These are phyloP conservation scores for Phyllosticta ampelicida DNA, from an alignment of 2,329 filamentous ascomycete genomes.

Conservation along the genomic window DNA sequence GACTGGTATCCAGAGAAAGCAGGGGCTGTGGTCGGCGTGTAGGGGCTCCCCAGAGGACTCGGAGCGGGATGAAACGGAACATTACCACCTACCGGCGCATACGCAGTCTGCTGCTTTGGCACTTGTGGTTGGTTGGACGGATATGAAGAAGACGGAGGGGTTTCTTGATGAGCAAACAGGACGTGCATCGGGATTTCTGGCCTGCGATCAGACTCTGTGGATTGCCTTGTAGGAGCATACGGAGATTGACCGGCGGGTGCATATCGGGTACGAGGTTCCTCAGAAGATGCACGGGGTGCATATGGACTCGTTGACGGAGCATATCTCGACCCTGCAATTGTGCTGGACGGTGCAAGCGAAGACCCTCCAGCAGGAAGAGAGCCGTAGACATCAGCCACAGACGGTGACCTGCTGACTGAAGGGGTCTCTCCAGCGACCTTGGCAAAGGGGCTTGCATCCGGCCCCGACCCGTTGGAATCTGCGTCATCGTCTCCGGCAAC, in stretches of 20 bases:
- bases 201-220: slow-evolving; percentile 26
- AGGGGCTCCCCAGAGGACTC: slow-evolving; percentile 9
- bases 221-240: slow-evolving; percentile 17
- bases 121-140: background rate
- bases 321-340: slow-evolving; percentile 27
- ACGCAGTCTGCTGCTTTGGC: background rate
- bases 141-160: slow-evolving; percentile 15
- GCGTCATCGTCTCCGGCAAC: slow-evolving; percentile 81
- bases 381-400: slow-evolving; percentile 65
- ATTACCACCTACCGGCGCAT: slow-evolving; percentile 1
- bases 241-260: slow-evolving; percentile 21
- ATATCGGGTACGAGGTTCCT: slow-evolving; percentile 39
- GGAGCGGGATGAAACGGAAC: background rate
- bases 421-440: slow-evolving; percentile 58
- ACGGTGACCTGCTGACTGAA: slow-evolving; percentile 45
- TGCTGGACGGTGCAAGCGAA: slow-evolving; percentile 26
- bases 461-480: slow-evolving; percentile 46
- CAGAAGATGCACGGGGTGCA: slow-evolving; percentile 40
- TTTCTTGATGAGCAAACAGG: slow-evolving; percentile 18
- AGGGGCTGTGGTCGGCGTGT: slow-evolving; percentile 4
- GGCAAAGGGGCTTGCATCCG: slow-evolving; percentile 65
- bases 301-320: slow-evolving; percentile 27
- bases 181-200: slow-evolving; percentile 11
- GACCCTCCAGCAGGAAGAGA: slow-evolving; percentile 34
- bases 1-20: slow-evolving; percentile 13